Evolutionary conservation across 2,329 filamentous ascomycete genomes (phyloP).

Genomic region (Falciphora oryzae): DNA sequence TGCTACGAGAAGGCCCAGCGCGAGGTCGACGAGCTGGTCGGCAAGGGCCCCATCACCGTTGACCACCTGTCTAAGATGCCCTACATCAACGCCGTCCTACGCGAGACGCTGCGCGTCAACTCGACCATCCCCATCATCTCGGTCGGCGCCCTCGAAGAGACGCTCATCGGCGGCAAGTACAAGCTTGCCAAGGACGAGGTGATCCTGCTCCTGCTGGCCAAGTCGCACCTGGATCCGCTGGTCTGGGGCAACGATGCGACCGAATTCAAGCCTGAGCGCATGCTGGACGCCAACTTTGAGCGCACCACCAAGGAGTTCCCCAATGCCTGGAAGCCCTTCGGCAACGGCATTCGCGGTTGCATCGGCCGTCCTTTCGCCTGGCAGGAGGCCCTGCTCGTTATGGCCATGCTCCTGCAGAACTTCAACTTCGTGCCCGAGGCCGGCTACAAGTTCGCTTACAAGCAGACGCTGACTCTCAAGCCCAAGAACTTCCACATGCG

Average conservation of each 20-base stretch:
- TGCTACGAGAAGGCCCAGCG: conserved; percentile 55
- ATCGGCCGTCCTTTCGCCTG: conserved; percentile 49
- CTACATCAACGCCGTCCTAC: conserved; percentile 60
- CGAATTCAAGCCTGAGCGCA: conserved; percentile 55
- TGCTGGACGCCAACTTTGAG: conserved; percentile 54
- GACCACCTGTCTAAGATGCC: conserved; percentile 59
- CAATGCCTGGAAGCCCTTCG: conserved; percentile 59
- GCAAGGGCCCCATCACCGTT: conserved; percentile 48
- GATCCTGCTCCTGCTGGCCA: conserved; percentile 39
- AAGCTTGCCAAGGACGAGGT: conserved; percentile 37
- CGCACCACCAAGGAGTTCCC: conserved; percentile 49
- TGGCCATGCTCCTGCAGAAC: conserved; percentile 58
- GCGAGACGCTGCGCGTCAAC: conserved; percentile 59
- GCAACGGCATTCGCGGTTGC: conserved; percentile 45
- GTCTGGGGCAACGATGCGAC: conserved; percentile 52
- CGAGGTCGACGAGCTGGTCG: conserved; percentile 63
- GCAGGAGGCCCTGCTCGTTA: conserved; percentile 43
- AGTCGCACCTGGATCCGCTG: conserved; percentile 47
- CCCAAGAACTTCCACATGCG: conserved; percentile 59
- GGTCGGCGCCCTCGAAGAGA: conserved; percentile 46
- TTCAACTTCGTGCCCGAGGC: conserved; percentile 62
- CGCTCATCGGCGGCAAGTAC: conserved; percentile 42
- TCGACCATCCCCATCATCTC: conserved; percentile 55
- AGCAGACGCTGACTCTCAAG: conserved; percentile 56
- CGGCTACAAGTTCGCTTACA: conserved; percentile 56